phyloP scores from a whole-genome alignment of 2,329 filamentous ascomycete species.

The Cryoendolithus antarcticus region DNA sequence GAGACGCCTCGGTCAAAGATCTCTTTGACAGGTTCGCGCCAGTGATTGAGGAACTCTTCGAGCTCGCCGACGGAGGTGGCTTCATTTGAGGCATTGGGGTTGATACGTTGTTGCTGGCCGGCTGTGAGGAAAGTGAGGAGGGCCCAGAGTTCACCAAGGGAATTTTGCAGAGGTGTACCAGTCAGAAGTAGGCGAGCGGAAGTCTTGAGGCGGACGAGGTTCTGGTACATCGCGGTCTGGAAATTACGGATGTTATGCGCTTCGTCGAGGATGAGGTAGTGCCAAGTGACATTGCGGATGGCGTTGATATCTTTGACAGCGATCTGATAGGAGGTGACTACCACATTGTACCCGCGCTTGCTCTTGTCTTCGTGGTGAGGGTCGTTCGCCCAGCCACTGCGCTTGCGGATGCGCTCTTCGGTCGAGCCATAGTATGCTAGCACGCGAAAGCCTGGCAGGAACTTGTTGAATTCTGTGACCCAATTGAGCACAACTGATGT shows the following conservation, averaged over 20 bases:
- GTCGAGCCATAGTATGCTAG: conserved; percentile 91
- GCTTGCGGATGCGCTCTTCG: conserved; percentile 82
- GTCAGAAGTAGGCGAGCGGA: conserved; percentile 77
- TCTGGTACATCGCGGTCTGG: conserved; percentile 94
- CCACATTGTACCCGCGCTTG: conserved; percentile 97
- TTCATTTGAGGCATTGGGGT: conserved; percentile 38
- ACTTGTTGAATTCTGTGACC: conserved; percentile 99
- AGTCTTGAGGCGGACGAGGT: conserved; percentile 85
- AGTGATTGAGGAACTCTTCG: conserved; percentile 93
- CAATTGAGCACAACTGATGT: conserved; percentile 98
- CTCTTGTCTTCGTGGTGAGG: conserved; percentile 51
- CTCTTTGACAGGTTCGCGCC: conserved; percentile 87
- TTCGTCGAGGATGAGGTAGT: conserved; percentile 96
- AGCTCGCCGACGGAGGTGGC: conserved; percentile 76
- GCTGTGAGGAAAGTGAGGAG: conserved; percentile 94
- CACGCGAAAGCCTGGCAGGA: conserved; percentile 95
- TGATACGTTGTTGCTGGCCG: conserved; percentile 44
- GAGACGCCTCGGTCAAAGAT: conserved; percentile 91
- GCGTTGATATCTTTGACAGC: conserved; percentile 89
- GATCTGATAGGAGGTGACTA: conserved; percentile 95
- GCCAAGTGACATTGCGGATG: conserved; percentile 86
- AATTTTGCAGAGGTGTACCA: conserved; percentile 92
- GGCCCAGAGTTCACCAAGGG: conserved; percentile 93
- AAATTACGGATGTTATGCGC: conserved; percentile 99
- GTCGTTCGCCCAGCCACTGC: conserved; percentile 85